Percentiles rank a stretch among this genome's conserved stretches.
These are phyloP conservation scores for Pterocarpus macrocarpus DNA, from an alignment of 306 rosid species.

Conservation along the genomic window DNA sequence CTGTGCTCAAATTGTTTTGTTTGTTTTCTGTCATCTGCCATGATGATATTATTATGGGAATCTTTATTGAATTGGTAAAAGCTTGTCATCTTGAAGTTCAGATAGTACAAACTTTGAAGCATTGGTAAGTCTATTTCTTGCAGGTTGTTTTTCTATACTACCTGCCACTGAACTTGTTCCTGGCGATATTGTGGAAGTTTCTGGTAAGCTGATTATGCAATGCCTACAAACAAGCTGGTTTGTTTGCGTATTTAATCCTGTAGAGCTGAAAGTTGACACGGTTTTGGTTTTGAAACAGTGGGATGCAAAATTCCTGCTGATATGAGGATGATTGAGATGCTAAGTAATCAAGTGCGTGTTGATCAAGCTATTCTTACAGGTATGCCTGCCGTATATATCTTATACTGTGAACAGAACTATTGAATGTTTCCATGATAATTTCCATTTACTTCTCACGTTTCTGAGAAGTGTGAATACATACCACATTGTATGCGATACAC, in stretches of 20 bases:
- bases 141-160: slow-evolving; percentile 96
- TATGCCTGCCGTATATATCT: slow-evolving; percentile 44
- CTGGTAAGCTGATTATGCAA: slow-evolving; percentile 69
- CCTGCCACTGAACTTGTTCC: slow-evolving; percentile 97
- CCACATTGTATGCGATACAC: neutral
- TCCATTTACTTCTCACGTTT: neutral
- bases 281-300: slow-evolving; percentile 62
- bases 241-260: slow-evolving; percentile 42
- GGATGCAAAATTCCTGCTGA: slow-evolving; percentile 99
- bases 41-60: slow-evolving; percentile 15
- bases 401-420: slow-evolving; percentile 26
- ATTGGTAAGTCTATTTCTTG: slow-evolving; percentile 46
- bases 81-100: slow-evolving; percentile 36
- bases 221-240: slow-evolving; percentile 43
- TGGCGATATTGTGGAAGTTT: slow-evolving; percentile 93
- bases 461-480: slow-evolving; percentile 6
- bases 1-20: slow-evolving; percentile 35
- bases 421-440: slow-evolving; percentile 31
- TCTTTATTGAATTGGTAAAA: slow-evolving; percentile 37
- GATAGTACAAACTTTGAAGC: slow-evolving; percentile 26
- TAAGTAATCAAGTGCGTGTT: slow-evolving; percentile 89
- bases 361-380: slow-evolving; percentile 99
- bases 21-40: slow-evolving; percentile 21
- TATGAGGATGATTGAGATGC: slow-evolving; percentile 95
- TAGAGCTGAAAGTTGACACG: slow-evolving; percentile 37